Evolutionary conservation across 345 rosid species (phyloP).

Genomic region (Eutrema japonicum): DNA sequence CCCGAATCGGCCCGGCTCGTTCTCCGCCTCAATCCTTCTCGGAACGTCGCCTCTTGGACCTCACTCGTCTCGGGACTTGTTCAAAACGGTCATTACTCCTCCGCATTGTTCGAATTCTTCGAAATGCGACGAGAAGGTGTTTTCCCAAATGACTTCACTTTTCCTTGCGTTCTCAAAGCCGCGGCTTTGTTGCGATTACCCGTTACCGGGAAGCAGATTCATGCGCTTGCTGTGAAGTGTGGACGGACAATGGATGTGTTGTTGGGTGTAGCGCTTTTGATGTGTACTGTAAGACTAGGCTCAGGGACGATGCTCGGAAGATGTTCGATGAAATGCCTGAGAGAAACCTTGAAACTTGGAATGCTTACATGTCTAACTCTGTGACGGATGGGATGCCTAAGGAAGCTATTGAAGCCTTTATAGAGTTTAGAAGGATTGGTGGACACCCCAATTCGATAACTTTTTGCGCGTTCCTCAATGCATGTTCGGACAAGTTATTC

Average conservation of each 20-base stretch:
- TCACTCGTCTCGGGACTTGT: slow-evolving; percentile 73
- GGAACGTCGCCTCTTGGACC: slow-evolving; percentile 86
- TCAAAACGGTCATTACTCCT: slow-evolving; percentile 61
- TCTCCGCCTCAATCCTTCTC: slow-evolving; percentile 62
- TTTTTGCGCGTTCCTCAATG: slow-evolving; percentile 67
- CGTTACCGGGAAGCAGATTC: slow-evolving; percentile 59
- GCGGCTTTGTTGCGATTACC: slow-evolving; percentile 55
- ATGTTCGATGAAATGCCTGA: slow-evolving; percentile 87
- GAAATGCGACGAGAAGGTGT: slow-evolving; percentile 63
- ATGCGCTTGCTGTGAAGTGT: slow-evolving; percentile 62
- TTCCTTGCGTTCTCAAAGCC: slow-evolving; percentile 85
- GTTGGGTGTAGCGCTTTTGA: slow-evolving; percentile 85
- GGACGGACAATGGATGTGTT: slow-evolving; percentile 60
- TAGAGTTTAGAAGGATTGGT: slow-evolving; percentile 58
- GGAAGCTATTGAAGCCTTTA: slow-evolving; percentile 57
- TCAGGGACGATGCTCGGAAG: slow-evolving; percentile 56
- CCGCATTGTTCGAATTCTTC: slow-evolving; percentile 56
- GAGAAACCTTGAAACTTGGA: slow-evolving; percentile 68
- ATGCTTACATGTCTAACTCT: slow-evolving; percentile 72
- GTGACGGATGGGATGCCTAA: slow-evolving; percentile 57
- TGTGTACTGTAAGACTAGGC: slow-evolving; percentile 67
- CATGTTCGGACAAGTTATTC: slow-evolving; percentile 59
- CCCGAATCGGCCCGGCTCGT: slow-evolving; percentile 58
- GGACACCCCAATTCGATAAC: slow-evolving; percentile 74
- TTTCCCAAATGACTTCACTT: slow-evolving; percentile 74